Percentiles rank a stretch among this genome's conserved stretches.
phyloP scores from a whole-genome alignment of 2,329 filamentous ascomycete species.

The Fusarium humuli region DNA sequence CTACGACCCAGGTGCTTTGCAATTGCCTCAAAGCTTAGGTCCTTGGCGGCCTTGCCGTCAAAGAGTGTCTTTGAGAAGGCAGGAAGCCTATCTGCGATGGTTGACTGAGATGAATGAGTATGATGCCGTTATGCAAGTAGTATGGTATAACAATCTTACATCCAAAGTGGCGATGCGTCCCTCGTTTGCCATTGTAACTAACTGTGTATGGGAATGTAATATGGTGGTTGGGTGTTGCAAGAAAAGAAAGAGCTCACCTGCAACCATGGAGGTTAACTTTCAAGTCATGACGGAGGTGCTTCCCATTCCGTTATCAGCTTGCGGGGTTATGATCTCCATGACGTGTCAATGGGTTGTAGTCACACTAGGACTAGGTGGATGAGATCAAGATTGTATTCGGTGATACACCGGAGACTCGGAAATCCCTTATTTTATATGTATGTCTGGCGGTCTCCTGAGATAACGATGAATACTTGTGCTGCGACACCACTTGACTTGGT shows the following conservation, averaged over 20 bases:
- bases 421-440: conserved; percentile 11
- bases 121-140: not conserved
- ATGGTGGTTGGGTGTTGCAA: conserved; percentile 12
- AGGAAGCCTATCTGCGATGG: conserved; percentile 76
- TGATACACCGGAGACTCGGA: conserved; percentile 48
- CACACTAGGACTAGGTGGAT: not conserved
- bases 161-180: conserved; percentile 52
- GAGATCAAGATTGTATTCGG: conserved; percentile 36
- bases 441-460: conserved; percentile 5
- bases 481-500: not conserved
- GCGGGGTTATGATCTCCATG: conserved; percentile 43
- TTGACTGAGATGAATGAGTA: conserved; percentile 60
- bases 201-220: conserved; percentile 3
- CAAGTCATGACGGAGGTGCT: conserved; percentile 31
- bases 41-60: conserved; percentile 79
- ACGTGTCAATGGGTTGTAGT: conserved; percentile 33
- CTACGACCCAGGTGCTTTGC: conserved; percentile 78
- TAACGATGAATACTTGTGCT: conserved; percentile 6
- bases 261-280: not conserved
- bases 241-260: not conserved
- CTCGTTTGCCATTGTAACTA: conserved; percentile 42
- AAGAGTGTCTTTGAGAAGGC: conserved; percentile 74
- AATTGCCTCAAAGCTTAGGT: conserved; percentile 83
- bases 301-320: conserved; percentile 35
- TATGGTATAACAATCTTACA: conserved; percentile 45